Evolutionary conservation across 192 early-diverging fungal genomes (phyloP), one percentile per base, ranked within the genome.

Genomic region (Linnemannia zychae): DNA sequence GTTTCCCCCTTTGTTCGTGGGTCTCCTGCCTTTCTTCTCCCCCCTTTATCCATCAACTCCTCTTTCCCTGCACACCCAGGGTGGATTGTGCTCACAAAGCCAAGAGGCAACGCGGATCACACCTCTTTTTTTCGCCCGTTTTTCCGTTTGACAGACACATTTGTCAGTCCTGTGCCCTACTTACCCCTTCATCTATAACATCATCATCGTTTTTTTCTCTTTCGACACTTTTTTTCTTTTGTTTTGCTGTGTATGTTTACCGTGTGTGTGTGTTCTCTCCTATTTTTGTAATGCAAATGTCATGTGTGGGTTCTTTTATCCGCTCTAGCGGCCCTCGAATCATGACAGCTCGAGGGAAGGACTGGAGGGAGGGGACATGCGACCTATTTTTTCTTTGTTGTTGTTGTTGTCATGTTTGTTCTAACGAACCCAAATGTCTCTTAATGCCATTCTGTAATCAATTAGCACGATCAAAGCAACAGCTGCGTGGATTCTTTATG

Each of bases 381-480:
- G 22, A 49, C 52, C 60, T 24, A 63, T 40, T 15, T 72, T 13
- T 50, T 72, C 16, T 66, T 38, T 47, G 16, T 40, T 66, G 15
- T 22, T 44, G 16, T 40, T 67, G 7, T 46, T 37, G 2, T 5
- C 24, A 46, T 63, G 28, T 31, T n/a, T n/a, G n/a, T 12, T n/a
- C 57, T 33, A 31, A 63, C 57, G 57, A 63, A 12, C 13, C 28
- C 57, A 22, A n/a, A 31, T 63, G 9, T 60, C 31, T 60, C 28
- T 28, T 74, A 38, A 37, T 36, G 46, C 17, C 72, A 36, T 63
- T 9, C 4, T 44, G 3, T 49, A 5, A 24, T 31, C 12, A 68
- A 15, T 44, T 79, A 85, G 83, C 53, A n/a, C 83, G 83, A 16
- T 85, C 83, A 2, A 85, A 63, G 37, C 83, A 85, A 40, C 83